These are phyloP conservation scores for Endothia cerciana DNA, from an alignment of 2,329 filamentous ascomycete species.

Conservation along the genomic window DNA sequence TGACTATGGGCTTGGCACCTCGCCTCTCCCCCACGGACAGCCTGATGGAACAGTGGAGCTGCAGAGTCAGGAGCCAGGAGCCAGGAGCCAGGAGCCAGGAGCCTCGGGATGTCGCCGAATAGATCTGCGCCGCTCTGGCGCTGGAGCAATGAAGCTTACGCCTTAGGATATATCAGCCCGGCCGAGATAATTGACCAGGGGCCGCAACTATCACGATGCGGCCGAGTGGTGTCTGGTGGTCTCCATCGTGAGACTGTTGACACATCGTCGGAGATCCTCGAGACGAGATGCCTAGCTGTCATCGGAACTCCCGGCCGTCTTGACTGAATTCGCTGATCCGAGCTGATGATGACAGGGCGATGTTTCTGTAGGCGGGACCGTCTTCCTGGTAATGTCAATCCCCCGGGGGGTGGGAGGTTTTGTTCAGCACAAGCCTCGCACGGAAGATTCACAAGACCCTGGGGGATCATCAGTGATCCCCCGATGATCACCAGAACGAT, in stretches of 20 bases:
- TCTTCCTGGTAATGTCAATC: not conserved
- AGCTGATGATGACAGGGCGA: not conserved
- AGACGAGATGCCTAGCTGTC: conserved; percentile 7
- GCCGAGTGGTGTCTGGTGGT: not conserved
- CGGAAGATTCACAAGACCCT: conserved; percentile 8
- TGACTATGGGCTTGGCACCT: not conserved
- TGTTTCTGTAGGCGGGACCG: not conserved
- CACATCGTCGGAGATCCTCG: not conserved
- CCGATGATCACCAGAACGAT: conserved; percentile 16
- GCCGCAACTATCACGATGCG: not conserved
- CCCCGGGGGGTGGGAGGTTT: no score
- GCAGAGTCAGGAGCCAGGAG: not conserved
- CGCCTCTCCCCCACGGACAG: not conserved
- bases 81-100: not conserved
- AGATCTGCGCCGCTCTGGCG: not conserved
- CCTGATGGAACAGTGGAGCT: not conserved
- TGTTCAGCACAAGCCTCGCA: not conserved
- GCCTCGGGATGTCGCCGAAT: conserved; percentile 1
- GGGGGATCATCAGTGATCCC: conserved; percentile 11
- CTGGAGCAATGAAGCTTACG: conserved; percentile 1
- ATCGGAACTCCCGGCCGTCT: not conserved
- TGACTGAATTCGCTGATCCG: not conserved
- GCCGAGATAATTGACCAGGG: not conserved
- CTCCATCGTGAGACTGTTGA: not conserved
- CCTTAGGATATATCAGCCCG: not conserved